Evolutionary conservation across 2,329 filamentous ascomycete species (phyloP), one percentile per base, ranked within the genome.

Genomic region (Cadophora malorum): DNA sequence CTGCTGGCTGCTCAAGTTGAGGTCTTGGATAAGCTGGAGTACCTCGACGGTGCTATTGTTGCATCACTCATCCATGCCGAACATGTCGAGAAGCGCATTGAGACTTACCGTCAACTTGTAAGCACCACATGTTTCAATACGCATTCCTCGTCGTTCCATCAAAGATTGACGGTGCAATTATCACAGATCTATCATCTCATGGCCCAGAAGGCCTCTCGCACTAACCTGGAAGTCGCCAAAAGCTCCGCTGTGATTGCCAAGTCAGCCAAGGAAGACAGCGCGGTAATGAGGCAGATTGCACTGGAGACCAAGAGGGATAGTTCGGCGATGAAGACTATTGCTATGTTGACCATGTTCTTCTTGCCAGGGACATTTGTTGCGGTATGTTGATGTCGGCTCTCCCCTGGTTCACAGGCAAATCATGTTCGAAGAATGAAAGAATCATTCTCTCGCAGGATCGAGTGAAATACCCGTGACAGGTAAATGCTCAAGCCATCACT

Each of bases 261-360:
- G 60, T 63, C 62, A 45, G 55, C 64, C 12, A 65, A 63, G 25
- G 47, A 63, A 23, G 65, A 69, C 21, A 69, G 68, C 45, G 41
- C 61, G 3, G 63, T 85, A 66, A 88, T 88, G 86, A 88, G 88
- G 79, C 86, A 85, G 0, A 80, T 89, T 47, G 88, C 86, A 0
- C 81, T 89, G 1, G 65, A 65, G 10, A 63, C 55, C 4, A 67
- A 67, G n/a, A 28, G 55, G 16, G 68, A 70, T 16, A 67, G 65
- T 35, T 60, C 62, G 3, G 63, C 86, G 65, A 88, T 88, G 86
- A 88, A 88, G 79, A 86, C 86, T 0, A 79, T 89, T 45, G 88
- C 86, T 0, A 81, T 89, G 1, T 31, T 74, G 12, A 62, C 55
- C 3, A 70, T 70, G 65, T 19, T 72, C 4, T 74, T 72, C 56